Percentiles rank a stretch among this genome's conserved stretches.
Conservation (phyloP, 176 grass and related monocot species). For the Puya raimondii region DNA sequence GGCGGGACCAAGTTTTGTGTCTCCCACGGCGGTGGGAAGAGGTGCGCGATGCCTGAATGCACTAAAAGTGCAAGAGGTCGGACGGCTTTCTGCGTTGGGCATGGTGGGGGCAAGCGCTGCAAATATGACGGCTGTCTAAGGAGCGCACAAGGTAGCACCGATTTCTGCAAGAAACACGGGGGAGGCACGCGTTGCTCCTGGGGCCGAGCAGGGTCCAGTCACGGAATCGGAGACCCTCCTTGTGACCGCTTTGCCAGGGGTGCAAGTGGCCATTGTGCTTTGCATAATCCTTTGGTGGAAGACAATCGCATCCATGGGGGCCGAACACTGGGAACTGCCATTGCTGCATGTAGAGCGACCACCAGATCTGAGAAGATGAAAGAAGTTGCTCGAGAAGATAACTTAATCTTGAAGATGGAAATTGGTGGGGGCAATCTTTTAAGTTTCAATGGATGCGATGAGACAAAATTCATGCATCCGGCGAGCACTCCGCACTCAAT, state of each 20-base stretch:
- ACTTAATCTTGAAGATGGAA: constrained; percentile 10
- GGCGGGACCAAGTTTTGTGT: constrained; percentile 74
- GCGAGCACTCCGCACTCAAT: neutral
- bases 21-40: constrained; percentile 79
- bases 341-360: neutral
- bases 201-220: constrained; percentile 33
- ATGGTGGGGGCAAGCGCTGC: constrained; percentile 87
- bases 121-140: constrained; percentile 38
- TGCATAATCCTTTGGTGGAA: constrained; percentile 35
- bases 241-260: constrained; percentile 62
- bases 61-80: constrained; percentile 62
- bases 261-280: constrained; percentile 45
- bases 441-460: neutral
- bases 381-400: constrained; percentile 10
- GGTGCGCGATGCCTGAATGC: constrained; percentile 53
- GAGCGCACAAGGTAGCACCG: constrained; percentile 82
- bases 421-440: constrained; percentile 6
- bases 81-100: constrained; percentile 61
- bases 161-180: constrained; percentile 74
- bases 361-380: constrained; percentile 9
- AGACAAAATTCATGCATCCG: constrained; percentile 19
- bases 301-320: constrained; percentile 57
- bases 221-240: constrained; percentile 26
- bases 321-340: constrained; percentile 16
- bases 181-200: constrained; percentile 68